Conservation (phyloP, 441 rosid species). For the Erysimum cheiri region DNA sequence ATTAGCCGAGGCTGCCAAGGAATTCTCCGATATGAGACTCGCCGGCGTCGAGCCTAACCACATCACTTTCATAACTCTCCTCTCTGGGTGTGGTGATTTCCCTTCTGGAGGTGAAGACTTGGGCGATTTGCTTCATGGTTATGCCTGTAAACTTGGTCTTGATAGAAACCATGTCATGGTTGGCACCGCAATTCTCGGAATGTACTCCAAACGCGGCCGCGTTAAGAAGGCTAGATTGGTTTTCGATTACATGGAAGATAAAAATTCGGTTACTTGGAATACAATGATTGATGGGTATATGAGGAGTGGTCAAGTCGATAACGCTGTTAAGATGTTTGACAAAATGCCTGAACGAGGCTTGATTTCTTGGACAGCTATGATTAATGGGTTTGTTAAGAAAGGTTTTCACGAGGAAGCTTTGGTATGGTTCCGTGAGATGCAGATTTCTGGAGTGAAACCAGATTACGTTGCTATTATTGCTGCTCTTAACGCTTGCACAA, state of each 20-base stretch:
- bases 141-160: constrained; percentile 65
- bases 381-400: constrained; percentile 73
- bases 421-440: constrained; percentile 72
- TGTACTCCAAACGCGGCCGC: constrained; percentile 65
- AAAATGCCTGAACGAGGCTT: constrained; percentile 66
- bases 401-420: constrained; percentile 64
- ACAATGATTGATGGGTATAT: constrained; percentile 74
- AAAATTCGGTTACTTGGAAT: constrained; percentile 74
- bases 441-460: constrained; percentile 54
- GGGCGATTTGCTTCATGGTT: constrained; percentile 65
- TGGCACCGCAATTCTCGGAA: constrained; percentile 66
- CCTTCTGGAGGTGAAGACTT: constrained; percentile 46
- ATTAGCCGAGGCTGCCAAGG: constrained; percentile 54
- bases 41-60: constrained; percentile 69
- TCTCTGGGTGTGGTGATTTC: constrained; percentile 61
- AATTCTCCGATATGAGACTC: constrained; percentile 62
- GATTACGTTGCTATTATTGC: constrained; percentile 72
- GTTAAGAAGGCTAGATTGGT: constrained; percentile 56
- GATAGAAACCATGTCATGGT: constrained; percentile 68
- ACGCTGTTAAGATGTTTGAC: constrained; percentile 63
- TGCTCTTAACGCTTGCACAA: constrained; percentile 66
- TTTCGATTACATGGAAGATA: constrained; percentile 49
- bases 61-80: constrained; percentile 60
- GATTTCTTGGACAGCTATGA: constrained; percentile 79
- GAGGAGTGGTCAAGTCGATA: constrained; percentile 51